Evolutionary conservation across 2,329 filamentous ascomycete genomes (phyloP).

Genomic region (Bipolaris gigantea): DNA sequence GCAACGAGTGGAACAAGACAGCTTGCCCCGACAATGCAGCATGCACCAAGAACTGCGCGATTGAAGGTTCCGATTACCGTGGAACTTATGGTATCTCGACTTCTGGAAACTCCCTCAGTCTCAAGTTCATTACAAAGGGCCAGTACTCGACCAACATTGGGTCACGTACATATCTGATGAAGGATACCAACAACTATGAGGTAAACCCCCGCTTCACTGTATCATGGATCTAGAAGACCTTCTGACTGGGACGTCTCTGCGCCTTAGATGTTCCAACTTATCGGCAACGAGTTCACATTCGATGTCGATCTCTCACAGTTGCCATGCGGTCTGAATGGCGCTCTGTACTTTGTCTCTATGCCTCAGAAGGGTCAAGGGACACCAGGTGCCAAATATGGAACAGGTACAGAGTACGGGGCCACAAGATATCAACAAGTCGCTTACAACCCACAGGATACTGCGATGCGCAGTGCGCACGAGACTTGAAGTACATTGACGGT

Average conservation of each 20-base stretch:
- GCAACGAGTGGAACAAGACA: constrained; percentile 46
- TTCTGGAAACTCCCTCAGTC: constrained; percentile 54
- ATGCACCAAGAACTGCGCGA: constrained; percentile 41
- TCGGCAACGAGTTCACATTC: constrained; percentile 48
- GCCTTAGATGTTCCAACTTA: constrained; percentile 45
- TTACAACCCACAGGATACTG: constrained; percentile 46
- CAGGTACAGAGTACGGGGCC: constrained; percentile 29
- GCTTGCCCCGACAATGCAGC: constrained; percentile 39
- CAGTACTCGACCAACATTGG: constrained; percentile 45
- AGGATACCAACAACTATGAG: constrained; percentile 33
- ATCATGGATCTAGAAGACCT: no score
- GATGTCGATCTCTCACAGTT: constrained; percentile 60
- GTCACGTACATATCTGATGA: constrained; percentile 43
- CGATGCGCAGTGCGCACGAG: constrained; percentile 46
- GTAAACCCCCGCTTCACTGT: neutral
- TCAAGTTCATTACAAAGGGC: constrained; percentile 61
- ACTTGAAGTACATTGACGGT: constrained; percentile 59
- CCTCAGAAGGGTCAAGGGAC: constrained; percentile 54
- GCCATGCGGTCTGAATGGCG: constrained; percentile 70
- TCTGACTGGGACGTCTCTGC: neutral
- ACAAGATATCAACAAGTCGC: no score
- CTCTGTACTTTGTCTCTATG: constrained; percentile 60
- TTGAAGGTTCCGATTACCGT: constrained; percentile 48
- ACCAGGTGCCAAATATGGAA: constrained; percentile 60
- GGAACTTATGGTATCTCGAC: constrained; percentile 55